A percentile compares a stretch with the other conserved stretches of the same genome.
These are phyloP conservation scores for Phylloporus sp. DNA, from an alignment of 768 basidiomycete species.

Conservation along the genomic window DNA sequence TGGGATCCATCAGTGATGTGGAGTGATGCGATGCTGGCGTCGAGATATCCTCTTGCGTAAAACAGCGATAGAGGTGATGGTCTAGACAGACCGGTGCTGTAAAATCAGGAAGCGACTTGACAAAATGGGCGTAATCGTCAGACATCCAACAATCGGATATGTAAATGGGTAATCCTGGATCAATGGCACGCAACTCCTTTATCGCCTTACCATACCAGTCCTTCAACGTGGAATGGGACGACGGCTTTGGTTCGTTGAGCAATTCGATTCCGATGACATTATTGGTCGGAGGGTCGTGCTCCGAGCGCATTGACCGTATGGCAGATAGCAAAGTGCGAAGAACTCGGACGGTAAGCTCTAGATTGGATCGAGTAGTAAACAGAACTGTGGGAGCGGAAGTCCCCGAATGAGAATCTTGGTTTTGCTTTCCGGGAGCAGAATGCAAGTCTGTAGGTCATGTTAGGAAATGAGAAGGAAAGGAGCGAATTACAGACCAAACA, in stretches of 20 bases:
- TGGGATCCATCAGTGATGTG: constrained; percentile 38
- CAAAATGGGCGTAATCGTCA: constrained; percentile 55
- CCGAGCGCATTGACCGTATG: constrained; percentile 46
- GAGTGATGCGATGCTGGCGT: constrained; percentile 55
- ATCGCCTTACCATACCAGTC: constrained; percentile 62
- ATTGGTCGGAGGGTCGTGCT: constrained; percentile 31
- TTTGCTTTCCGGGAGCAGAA: constrained; percentile 73
- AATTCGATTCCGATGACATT: constrained; percentile 56
- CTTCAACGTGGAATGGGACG: constrained; percentile 46
- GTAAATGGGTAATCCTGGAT: constrained; percentile 60
- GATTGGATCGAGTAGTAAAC: constrained; percentile 46
- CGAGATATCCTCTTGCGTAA: constrained; percentile 53
- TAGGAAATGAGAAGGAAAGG: constrained; percentile 14
- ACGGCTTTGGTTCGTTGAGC: constrained; percentile 55
- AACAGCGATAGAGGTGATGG: constrained; percentile 82
- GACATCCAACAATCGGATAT: constrained; percentile 74
- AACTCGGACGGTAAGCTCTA: constrained; percentile 43
- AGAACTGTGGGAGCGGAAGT: constrained; percentile 44
- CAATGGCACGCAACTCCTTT: constrained; percentile 44
- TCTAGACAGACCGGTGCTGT: constrained; percentile 57
- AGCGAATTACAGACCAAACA: constrained; percentile 47
- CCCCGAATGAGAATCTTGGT: constrained; percentile 61
- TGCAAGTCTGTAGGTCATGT: constrained; percentile 52
- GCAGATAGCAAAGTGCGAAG: constrained; percentile 41
- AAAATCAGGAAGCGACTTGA: constrained; percentile 32